Conservation (phyloP, 176 grass and related monocot genomes). For the Aegilops speltoides region DNA sequence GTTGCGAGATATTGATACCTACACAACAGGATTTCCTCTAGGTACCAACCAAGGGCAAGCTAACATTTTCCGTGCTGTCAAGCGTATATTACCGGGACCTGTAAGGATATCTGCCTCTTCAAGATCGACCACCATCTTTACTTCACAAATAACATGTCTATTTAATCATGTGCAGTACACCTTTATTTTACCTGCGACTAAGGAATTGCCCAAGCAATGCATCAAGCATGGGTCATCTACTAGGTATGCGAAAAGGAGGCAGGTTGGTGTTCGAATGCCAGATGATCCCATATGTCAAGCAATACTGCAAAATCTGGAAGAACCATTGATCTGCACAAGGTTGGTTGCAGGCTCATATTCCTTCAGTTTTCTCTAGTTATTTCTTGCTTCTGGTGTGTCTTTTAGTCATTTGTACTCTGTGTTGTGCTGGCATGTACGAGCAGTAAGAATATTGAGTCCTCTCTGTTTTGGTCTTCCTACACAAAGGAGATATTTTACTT, state of each 20-base stretch:
- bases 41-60: constrained; percentile 77
- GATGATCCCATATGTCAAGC: constrained; percentile 79
- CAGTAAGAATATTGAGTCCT: not conserved
- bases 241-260: constrained; percentile 78
- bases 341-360: constrained; percentile 34
- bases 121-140: constrained; percentile 11
- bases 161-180: constrained; percentile 69
- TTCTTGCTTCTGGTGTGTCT: not conserved
- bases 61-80: constrained; percentile 77
- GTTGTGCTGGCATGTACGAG: not conserved
- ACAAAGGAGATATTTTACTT: not conserved
- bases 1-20: constrained; percentile 79
- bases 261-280: constrained; percentile 85
- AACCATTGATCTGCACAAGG: constrained; percentile 88
- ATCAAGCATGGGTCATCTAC: constrained; percentile 68
- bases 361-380: not conserved
- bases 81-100: constrained; percentile 85
- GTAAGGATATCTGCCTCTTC: constrained; percentile 52
- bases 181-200: constrained; percentile 86
- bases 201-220: constrained; percentile 86
- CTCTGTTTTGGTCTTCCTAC: not conserved
- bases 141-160: constrained; percentile 22
- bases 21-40: constrained; percentile 83
- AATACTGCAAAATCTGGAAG: constrained; percentile 86
- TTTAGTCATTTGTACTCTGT: not conserved